Evolutionary conservation across 129 eudicot genomes (phyloP), one percentile per base, ranked within the genome.

Genomic region (Tagetes erecta): DNA sequence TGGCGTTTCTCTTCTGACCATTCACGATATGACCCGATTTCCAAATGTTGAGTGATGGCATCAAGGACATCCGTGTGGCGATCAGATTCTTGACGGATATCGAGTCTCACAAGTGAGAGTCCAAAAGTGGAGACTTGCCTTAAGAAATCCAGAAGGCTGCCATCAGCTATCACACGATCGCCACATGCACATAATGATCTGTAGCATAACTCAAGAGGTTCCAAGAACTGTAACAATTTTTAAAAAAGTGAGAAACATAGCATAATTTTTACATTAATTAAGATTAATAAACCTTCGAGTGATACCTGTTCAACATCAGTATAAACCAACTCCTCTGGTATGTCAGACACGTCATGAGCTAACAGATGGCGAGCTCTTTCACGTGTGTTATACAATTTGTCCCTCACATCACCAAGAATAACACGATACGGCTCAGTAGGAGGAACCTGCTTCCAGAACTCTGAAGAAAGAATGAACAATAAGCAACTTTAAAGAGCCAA

Each of bases 131-230:
- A 95, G 39, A 95, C 97, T 81, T 86, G 99, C 65, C 99, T 77
- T 63, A 95, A 79, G 78, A 95, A 95, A 84, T 95, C 99, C 5
- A 95, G 88, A 69, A 95, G 99, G 81, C 94, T 88, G 5, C 99
- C 99, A 72, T 95, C 99, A 40, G 99, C 99, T 76, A 95, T 91
- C 64, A 87, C 81, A 14, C 87, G 88, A 64, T 95, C 99, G 36
- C 99, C 99, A 76, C 97, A 95, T 41, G 96, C 86, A 73, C 92
- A 91, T 35, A 95, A 85, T 6, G 99, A 95, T 82, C 97, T 47
- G 84, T 95, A 95, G 84, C 99, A 95, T 69, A 95, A 83, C 84
- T 95, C 99, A 33, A 95, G 99, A 71, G 99, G 97, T 74, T 91
- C 96, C 91, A 95, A 81, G 80, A 95, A 91, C 99, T 95, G 86